Evolutionary conservation across 2,329 filamentous ascomycete genomes (phyloP).

Genomic region (Erysiphe pulchra): DNA sequence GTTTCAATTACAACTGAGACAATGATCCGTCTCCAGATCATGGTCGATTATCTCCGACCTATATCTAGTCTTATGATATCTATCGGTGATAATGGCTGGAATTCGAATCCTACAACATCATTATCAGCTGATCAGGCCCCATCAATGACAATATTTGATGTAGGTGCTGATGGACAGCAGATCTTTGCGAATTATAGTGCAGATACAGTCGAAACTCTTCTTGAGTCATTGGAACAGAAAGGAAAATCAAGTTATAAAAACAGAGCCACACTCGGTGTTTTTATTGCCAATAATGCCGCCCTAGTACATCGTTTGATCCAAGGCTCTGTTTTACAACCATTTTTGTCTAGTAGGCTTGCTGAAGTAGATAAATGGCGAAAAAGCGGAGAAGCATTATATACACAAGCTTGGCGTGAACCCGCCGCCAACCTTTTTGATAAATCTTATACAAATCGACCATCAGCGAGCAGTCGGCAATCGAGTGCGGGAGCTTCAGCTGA

Average conservation of each 20-base stretch:
- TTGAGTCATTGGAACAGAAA: slow-evolving; percentile 51
- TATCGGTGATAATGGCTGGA: slow-evolving; percentile 82
- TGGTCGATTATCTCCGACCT: slow-evolving; percentile 67
- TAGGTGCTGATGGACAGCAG: slow-evolving; percentile 65
- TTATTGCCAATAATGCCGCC: slow-evolving; percentile 68
- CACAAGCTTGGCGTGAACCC: slow-evolving; percentile 70
- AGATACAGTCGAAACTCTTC: slow-evolving; percentile 65
- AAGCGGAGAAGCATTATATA: slow-evolving; percentile 56
- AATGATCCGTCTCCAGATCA: slow-evolving; percentile 62
- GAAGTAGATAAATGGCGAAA: slow-evolving; percentile 69
- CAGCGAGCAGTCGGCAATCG: slow-evolving; percentile 27
- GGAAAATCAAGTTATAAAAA: slow-evolving; percentile 46
- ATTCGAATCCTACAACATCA: slow-evolving; percentile 24
- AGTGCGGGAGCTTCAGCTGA: slow-evolving; percentile 38
- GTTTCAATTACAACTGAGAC: slow-evolving; percentile 59
- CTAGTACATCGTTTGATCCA: slow-evolving; percentile 67
- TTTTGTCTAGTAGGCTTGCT: slow-evolving; percentile 40
- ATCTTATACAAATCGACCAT: slow-evolving; percentile 59
- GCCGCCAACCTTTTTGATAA: slow-evolving; percentile 70
- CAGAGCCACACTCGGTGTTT: slow-evolving; percentile 62
- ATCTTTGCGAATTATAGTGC: slow-evolving; percentile 76
- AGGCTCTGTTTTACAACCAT: slow-evolving; percentile 47
- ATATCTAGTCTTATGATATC: slow-evolving; percentile 79
- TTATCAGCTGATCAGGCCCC: slow-evolving; percentile 37
- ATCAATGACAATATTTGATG: slow-evolving; percentile 56